Evolutionary conservation across 108 stramenopile species (phyloP), one percentile per base, ranked within the genome.

Genomic region (Nitzschia sp.): DNA sequence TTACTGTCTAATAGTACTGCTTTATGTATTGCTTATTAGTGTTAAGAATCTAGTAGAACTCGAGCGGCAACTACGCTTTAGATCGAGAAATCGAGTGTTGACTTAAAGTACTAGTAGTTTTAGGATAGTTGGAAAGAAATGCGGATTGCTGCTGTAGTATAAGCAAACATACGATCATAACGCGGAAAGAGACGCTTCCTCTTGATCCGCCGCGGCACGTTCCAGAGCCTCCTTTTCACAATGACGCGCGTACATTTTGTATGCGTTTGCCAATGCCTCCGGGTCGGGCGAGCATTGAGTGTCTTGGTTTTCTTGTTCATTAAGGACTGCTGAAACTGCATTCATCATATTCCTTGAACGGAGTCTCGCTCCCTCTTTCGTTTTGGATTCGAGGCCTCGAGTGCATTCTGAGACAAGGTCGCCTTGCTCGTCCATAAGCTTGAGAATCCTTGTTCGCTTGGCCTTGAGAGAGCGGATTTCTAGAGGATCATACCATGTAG

Each of bases 351-450:
- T 47, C 11, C 16, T 52, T 28, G 47, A 17, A 19, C 63, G 46
- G 6, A n/a, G 25, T 13, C 25, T 27, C 28, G 30, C 19, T 15
- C 48, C 63, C 19, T 52, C 19, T 21, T 31, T 11, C n/a, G 63
- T 64, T 22, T 64, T 64, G 31, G 29, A 5, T 48, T 64, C 63
- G 13, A 64, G 63, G 8, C 63, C 63, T 3, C 63, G 16, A 2
- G 48, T 21, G 60, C 41, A 41, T 29, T 19, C 58, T 16, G 41
- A 35, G 28, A 50, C 48, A 32, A 48, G 19, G 8, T 8, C 31
- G n/a, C 50, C 25, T 1, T 28, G 30, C 28, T 48, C 29, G 9
- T 64, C 29, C 63, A 64, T 64, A 6, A 30, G 30, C 28, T 30
- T 27, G 29, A 64, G 5, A 1, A 64, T 15, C 23, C 8, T 1